Evolutionary conservation across 495 filamentous ascomycete genomes (phyloP).

Genomic region (Hypoxylon rickii): DNA sequence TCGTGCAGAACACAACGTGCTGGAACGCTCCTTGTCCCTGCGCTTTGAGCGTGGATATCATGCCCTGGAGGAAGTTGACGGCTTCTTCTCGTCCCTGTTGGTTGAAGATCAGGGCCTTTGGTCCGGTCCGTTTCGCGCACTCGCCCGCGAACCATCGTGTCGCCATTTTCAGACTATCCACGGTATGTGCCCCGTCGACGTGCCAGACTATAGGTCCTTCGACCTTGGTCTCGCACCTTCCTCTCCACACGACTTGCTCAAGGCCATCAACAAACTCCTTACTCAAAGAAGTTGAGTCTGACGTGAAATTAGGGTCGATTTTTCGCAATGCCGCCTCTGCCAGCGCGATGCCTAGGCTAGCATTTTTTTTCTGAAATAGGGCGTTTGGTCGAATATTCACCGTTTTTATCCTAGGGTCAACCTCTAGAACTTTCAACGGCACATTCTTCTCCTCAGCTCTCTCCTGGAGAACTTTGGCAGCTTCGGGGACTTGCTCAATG

Average conservation of each 20-base stretch:
- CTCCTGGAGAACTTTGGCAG: constrained; percentile 68
- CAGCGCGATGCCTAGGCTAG: constrained; percentile 77
- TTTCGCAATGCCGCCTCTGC: constrained; percentile 63
- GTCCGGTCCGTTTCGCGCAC: constrained; percentile 42
- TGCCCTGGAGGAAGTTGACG: constrained; percentile 66
- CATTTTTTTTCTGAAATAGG: constrained; percentile 85
- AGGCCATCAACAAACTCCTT: constrained; percentile 74
- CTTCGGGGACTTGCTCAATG: constrained; percentile 68
- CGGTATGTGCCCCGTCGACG: constrained; percentile 90
- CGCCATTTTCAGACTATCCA: constrained; percentile 81
- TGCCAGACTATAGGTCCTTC: constrained; percentile 78
- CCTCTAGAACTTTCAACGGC: constrained; percentile 61
- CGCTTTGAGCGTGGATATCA: constrained; percentile 59
- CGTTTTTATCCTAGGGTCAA: constrained; percentile 65
- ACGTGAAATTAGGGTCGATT: constrained; percentile 44
- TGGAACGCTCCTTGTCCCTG: constrained; percentile 64
- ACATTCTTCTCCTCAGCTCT: constrained; percentile 72
- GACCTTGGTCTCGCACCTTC: constrained; percentile 77
- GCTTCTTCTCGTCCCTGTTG: constrained; percentile 89
- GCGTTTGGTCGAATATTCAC: constrained; percentile 78
- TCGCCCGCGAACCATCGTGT: constrained; percentile 74
- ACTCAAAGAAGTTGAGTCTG: constrained; percentile 52
- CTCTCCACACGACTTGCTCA: constrained; percentile 73
- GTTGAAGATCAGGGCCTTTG: constrained; percentile 88
- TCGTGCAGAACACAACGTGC: constrained; percentile 87